Conservation (phyloP, 2,329 filamentous ascomycete species). For the Harringtonia lauricola region DNA sequence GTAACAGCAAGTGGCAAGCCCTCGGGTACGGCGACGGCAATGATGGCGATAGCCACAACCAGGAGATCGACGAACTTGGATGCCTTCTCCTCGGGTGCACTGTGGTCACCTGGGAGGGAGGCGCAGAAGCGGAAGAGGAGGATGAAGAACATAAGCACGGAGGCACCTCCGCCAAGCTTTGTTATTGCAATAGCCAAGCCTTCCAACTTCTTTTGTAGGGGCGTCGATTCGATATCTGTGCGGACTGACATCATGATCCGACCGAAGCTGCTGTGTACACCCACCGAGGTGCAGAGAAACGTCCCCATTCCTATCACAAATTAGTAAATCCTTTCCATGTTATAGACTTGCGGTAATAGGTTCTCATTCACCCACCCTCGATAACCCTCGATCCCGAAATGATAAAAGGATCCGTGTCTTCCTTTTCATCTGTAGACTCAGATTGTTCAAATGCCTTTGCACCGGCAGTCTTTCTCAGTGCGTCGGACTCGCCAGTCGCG, state of each 20-base stretch:
- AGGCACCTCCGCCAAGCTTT: slow-evolving; percentile 65
- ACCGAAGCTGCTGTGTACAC: slow-evolving; percentile 63
- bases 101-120: slow-evolving; percentile 42
- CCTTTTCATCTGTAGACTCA: slow-evolving; percentile 51
- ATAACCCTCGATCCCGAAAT: slow-evolving; percentile 74
- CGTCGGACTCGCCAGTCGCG: slow-evolving; percentile 66
- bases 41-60: slow-evolving; percentile 69
- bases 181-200: slow-evolving; percentile 68
- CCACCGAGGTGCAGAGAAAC: slow-evolving; percentile 63
- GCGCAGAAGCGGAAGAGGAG: slow-evolving; percentile 75
- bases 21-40: slow-evolving; percentile 71
- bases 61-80: slow-evolving; percentile 67
- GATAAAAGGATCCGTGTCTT: slow-evolving; percentile 73
- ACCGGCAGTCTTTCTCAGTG: slow-evolving; percentile 55
- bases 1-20: slow-evolving; percentile 68
- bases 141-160: slow-evolving; percentile 70
- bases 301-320: slow-evolving; percentile 45
- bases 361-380: slow-evolving; percentile 31
- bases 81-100: slow-evolving; percentile 59
- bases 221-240: slow-evolving; percentile 64
- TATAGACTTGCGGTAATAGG: too few species aligned
- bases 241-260: slow-evolving; percentile 65
- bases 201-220: slow-evolving; percentile 66
- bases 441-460: slow-evolving; percentile 62
- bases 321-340: too few species aligned